Evolutionary conservation across 2,329 filamentous ascomycete species (phyloP), one percentile per base, ranked within the genome.

Genomic region (Pseudocercospora fuligena): DNA sequence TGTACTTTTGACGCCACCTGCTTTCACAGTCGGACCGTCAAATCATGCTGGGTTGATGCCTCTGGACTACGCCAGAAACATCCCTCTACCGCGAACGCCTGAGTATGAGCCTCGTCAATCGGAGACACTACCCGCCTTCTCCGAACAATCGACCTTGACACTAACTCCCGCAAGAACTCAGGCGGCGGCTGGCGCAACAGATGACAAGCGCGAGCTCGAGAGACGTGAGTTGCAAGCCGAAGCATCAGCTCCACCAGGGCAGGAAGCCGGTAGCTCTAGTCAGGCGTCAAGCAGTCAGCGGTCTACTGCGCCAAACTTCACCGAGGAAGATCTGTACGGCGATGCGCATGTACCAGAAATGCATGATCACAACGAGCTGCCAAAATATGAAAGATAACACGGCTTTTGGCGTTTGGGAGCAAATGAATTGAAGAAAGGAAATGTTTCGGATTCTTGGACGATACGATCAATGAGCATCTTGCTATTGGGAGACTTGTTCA

Each of bases 161-260:
- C 61, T 51, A 19, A 58, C 59, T 7, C 57, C 46, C 6, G 57
- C 64, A 5, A 2, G 49, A 11, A 23, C 60, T 16, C 69, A 61
- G 21, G 11, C 64, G 19, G 27, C 58, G 6, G 53, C 56, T 29
- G 56, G 56, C 19, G 60, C 80, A 2, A 82, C 79, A 14, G 92
- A 95, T 63, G 94, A 96, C 77, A 95, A 96, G 77, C 88, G 90
- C 72, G 92, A 96, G 76, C 81, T 93, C 6, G 91, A 94, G 60
- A 74, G 80, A 16, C 76, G 77, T 8, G 74, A 79, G 57, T 70
- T 83, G 4, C 74, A 81, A 68, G 71, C 78, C 67, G 79, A 81
- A 53, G 74, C 76, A 8, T 83, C 81, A 46, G 80, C 79, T 3
- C 82, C 82, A 1, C 75, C 75, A 2, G 58, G 43, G 12, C 66